Base-by-base conservation (phyloP, 2,329 filamentous ascomycete genomes). In the Ophiosphaerella korrae region DNA sequence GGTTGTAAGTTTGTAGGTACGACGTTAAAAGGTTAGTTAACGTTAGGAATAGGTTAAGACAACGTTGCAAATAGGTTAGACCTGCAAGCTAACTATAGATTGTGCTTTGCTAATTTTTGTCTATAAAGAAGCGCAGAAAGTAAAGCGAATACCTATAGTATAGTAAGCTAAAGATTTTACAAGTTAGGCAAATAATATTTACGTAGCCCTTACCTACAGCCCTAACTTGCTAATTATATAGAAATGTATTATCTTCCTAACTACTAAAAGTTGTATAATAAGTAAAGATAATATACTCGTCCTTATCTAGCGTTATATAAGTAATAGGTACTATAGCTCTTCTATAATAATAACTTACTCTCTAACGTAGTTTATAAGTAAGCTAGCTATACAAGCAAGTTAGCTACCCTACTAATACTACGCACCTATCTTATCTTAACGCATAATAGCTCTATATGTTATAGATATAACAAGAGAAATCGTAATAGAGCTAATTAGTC, bases 21-120 rank as follows among this genome's bases (percentile, higher is more conserved):
- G n/a, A n/a, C n/a, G n/a, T n/a, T n/a, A n/a, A n/a, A n/a, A n/a
- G n/a, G n/a, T n/a, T n/a, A n/a, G n/a, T n/a, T n/a, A n/a, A n/a
- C n/a, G n/a, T n/a, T n/a, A n/a, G n/a, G n/a, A n/a, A n/a, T n/a
- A n/a, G n/a, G n/a, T n/a, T n/a, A n/a, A n/a, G n/a, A n/a, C n/a
- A n/a, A n/a, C n/a, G n/a, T n/a, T n/a, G n/a, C n/a, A n/a, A n/a
- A n/a, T n/a, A n/a, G n/a, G n/a, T n/a, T n/a, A n/a, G 77, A 0
- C 62, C 52, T 0, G 48, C 68, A 3, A 77, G 72, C 47, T 75
- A 71, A 21, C 67, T 64, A 7, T 80, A 69, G n/a, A 83, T 79
- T 0, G 60, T 79, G 52, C 79, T 82, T 48, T 71, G 64, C 81
- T 81, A 83, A 33, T 81, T 81, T 0, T 60, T 49, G 2, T 55